phyloP scores from a whole-genome alignment of 768 basidiomycete genomes.

The Phlegmacium glaucopus region DNA sequence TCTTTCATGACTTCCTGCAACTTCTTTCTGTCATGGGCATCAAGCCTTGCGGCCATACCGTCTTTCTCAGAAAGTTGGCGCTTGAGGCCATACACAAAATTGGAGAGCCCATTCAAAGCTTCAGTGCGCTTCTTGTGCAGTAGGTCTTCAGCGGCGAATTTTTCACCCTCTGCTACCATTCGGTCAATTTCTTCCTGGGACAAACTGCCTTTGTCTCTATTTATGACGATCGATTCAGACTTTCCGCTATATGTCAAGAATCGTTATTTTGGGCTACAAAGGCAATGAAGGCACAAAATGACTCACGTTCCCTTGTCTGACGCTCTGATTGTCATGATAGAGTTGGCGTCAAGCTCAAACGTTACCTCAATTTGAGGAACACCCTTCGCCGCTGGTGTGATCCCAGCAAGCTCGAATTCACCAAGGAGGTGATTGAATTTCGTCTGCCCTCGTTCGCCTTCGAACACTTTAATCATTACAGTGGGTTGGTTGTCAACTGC shows the following conservation, averaged over 20 bases:
- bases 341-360: constrained; percentile 86
- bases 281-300: constrained; percentile 32
- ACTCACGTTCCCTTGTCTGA: constrained; percentile 79
- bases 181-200: constrained; percentile 52
- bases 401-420: constrained; percentile 88
- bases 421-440: constrained; percentile 91
- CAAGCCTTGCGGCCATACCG: constrained; percentile 70
- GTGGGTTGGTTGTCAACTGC: constrained; percentile 87
- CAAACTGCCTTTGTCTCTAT: constrained; percentile 57
- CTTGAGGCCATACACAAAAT: constrained; percentile 65
- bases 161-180: constrained; percentile 53
- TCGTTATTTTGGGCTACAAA: background rate
- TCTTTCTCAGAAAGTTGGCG: constrained; percentile 66
- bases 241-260: constrained; percentile 50
- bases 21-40: constrained; percentile 53
- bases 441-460: constrained; percentile 85
- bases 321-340: constrained; percentile 80
- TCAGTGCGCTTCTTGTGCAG: constrained; percentile 45
- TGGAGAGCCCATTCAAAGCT: constrained; percentile 54
- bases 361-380: constrained; percentile 91
- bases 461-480: constrained; percentile 87
- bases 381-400: constrained; percentile 85
- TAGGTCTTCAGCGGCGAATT: constrained; percentile 79
- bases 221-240: constrained; percentile 71
- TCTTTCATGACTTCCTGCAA: constrained; percentile 65